These are phyloP conservation scores for Chloranthus sessilifolius DNA, from an alignment of 164 flowering plant species.

Conservation along the genomic window DNA sequence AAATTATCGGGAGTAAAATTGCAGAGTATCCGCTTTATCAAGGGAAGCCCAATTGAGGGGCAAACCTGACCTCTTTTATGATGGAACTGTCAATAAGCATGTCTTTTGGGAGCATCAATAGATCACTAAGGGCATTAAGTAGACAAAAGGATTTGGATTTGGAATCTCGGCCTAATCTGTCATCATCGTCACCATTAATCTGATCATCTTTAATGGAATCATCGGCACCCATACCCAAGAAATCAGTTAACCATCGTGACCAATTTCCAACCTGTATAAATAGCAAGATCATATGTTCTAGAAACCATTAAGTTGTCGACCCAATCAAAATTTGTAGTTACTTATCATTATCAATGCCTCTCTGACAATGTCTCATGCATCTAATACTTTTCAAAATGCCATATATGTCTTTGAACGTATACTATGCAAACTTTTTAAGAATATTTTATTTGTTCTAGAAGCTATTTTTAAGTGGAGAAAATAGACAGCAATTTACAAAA, in stretches of 20 bases:
- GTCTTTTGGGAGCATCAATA: constrained; percentile 98
- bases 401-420: no score
- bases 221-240: constrained; percentile 58
- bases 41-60: constrained; percentile 69
- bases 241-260: constrained; percentile 79
- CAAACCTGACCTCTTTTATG: constrained; percentile 98
- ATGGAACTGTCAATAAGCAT: constrained; percentile 81
- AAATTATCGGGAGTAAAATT: constrained; percentile 98
- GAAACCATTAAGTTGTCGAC: no score
- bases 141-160: constrained; percentile 58
- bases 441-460: no score
- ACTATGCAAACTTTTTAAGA: no score
- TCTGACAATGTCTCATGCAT: no score
- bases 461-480: no score
- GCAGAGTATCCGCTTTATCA: constrained; percentile 81
- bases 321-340: no score
- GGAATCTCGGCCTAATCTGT: constrained; percentile 20
- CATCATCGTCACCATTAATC: constrained; percentile 28
- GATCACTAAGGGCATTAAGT: constrained; percentile 84
- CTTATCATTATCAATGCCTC: no score
- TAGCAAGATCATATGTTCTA: no score
- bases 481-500: no score
- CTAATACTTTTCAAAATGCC: no score
- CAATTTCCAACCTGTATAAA: constrained; percentile 95
- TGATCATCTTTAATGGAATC: constrained; percentile 26